These are phyloP conservation scores for Aspergillus intermedius DNA, from an alignment of 2,329 filamentous ascomycete genomes.

Conservation along the genomic window DNA sequence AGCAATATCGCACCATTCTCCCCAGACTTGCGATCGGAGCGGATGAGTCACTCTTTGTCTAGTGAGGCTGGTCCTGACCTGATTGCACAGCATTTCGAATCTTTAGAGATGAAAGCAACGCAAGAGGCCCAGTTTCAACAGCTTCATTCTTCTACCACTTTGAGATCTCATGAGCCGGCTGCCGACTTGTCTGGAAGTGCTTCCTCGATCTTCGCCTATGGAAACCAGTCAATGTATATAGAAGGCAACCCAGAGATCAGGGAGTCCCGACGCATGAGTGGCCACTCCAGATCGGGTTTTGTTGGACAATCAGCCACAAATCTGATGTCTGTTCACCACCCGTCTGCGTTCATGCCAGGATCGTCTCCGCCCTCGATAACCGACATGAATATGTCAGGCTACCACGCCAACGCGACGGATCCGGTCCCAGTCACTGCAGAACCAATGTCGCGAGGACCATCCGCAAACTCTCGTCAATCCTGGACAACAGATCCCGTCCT, in stretches of 20 bases:
- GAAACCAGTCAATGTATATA: conserved; percentile 14
- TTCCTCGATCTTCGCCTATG: conserved; percentile 17
- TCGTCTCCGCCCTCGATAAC: conserved; percentile 17
- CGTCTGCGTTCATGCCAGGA: conserved; percentile 31
- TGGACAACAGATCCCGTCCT: conserved; percentile 32
- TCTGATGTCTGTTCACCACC: conserved; percentile 16
- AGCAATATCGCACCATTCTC: conserved; percentile 21
- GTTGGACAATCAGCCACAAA: conserved; percentile 7
- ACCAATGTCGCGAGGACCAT: conserved; percentile 29
- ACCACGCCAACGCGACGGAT: conserved; percentile 8
- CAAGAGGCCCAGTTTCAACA: conserved; percentile 20
- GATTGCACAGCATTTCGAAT: conserved; percentile 12
- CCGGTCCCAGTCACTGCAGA: conserved; percentile 23
- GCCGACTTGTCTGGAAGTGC: conserved; percentile 22
- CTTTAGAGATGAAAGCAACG: conserved; percentile 17
- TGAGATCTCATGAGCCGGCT: conserved; percentile 10
- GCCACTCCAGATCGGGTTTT: conserved; percentile 7
- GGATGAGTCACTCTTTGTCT: conserved; percentile 24
- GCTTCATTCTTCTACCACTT: conserved; percentile 12
- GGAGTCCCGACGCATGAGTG: conserved; percentile 15
- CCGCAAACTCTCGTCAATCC: conserved; percentile 28
- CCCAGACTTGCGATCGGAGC: conserved; percentile 19
- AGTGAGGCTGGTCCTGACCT: conserved; percentile 24
- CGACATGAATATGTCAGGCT: conserved; percentile 12
- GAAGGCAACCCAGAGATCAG: conserved; percentile 30